Evolutionary conservation across 768 basidiomycete genomes (phyloP), one percentile per base, ranked within the genome.

Genomic region (Leccinum variicolor): DNA sequence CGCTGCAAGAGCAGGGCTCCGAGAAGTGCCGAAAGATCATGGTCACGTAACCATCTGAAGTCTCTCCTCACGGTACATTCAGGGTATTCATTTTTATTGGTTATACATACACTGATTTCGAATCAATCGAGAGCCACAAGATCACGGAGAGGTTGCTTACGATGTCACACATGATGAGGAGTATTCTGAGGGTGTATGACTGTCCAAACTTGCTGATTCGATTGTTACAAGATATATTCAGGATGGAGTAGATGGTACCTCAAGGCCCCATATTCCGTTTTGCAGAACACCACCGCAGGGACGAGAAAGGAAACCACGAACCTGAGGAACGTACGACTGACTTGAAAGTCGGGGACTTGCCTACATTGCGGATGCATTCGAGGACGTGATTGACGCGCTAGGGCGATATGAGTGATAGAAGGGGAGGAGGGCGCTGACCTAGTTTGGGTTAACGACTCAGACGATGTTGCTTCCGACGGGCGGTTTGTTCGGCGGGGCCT

Each of bases 221-320:
- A 52, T 83, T 82, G 70, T 93, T n/a, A n/a, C n/a, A n/a, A 92
- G 56, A 99, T 87, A 69, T 99, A 99, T 72, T 98, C 97, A 15
- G 97, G 96, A 72, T 98, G 97, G 13, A 99, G 82, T 51, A 94
- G 89, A 67, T 98, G 95, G 64, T 98, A 98, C 66, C 86, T 89
- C 63, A 98, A 28, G 28, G 28, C 28, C 28, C 28, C 28, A 9
- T 8, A 28, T 28, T 28, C 28, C 28, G 71, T 57, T 5, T 9
- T n/a, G 60, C n/a, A 60, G 54, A 54, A 50, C 36, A 19, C 10
- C 28, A 34, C 23, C n/a, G 15, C n/a, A 10, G 3, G 49, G 14
- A 23, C 28, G 15, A 46, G 17, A n/a, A 6, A 26, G 21, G 47
- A 28, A 34, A 34, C 1, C 23, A 19, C 64, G 56, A 46, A 90